Evolutionary conservation across 2,329 filamentous ascomycete species (phyloP), one percentile per base, ranked within the genome.

Genomic region (Fusarium sterilihyphosum): DNA sequence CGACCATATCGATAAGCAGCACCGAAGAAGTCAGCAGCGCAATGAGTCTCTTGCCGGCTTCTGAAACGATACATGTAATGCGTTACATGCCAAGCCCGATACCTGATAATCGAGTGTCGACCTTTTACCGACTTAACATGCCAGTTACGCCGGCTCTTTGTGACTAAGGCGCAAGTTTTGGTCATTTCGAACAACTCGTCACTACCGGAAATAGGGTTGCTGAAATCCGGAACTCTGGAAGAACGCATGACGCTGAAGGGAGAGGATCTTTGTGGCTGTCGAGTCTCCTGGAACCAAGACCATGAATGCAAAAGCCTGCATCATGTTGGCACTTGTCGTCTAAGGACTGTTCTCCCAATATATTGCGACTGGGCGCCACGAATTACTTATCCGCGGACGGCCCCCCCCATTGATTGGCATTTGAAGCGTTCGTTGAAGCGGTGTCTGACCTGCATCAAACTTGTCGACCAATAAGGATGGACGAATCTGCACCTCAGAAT

Each of bases 1-100:
- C 59, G 43, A 68, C 43, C 35, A 56, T 52, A 37, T 67, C 56
- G 63, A 68, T 56, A 53, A 65, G 35, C 20, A 46, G 33, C 8
- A 18, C 33, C 67, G 41, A 66, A 16, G 47, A 47, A 58, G 29
- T 38, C 44, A 46, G 58, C 31, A 26, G 43, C 40, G 37, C 46
- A 44, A 41, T 16, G 16, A 60, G 20, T n/a, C 47, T 4, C 35
- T 22, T 43, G 13, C 26, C 11, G 33, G 12, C 20, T 54, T 16
- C 10, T 44, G n/a, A 44, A 40, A 18, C 12, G 13, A 49, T 33
- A n/a, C 14, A 14, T 20, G 26, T 43, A 24, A 65, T 57, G 18
- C 18, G 14, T n/a, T 6, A 31, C 33, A 17, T 38, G 10, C 41
- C 26, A n/a, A 65, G 41, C 20, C 4, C 9, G 24, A 29, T 31